Evolutionary conservation across 2,329 filamentous ascomycete genomes (phyloP), one percentile per base, ranked within the genome.

Genomic region (Meredithiella fracta): DNA sequence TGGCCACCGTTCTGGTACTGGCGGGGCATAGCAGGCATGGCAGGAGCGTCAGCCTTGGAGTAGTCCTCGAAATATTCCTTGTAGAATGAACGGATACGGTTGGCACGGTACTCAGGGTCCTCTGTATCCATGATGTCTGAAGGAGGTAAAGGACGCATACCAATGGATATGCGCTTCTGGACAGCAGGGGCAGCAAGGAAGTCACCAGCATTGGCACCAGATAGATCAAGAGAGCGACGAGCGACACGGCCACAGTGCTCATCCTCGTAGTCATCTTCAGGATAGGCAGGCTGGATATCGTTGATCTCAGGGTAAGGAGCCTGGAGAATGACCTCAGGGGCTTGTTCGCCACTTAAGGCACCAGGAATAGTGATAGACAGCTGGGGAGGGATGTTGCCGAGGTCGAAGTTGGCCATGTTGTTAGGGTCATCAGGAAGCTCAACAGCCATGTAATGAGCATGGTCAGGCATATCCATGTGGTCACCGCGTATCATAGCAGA

Each of bases 31-130:
- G 71, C 69, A 25, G 72, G 72, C n/a, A 68, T 63, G 4, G 66
- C 62, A 68, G 62, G 62, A 7, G 60, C 61, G 40, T 62, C 61
- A 31, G 40, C 34, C 44, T 69, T 67, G 65, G 81, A 86, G 58
- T 74, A 80, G 44, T 96, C 91, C 62, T 97, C 92, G 63, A 98
- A 98, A 72, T 98, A 98, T 67, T 98, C 92, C 72, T 96, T 96
- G 74, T 98, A 98, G 73, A 98, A 98, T 3, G 92, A 98, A 67
- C 92, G 80, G 62, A 98, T 98, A 58, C 92, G 83, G 73, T 96
- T 97, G 61, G 92, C 92, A 64, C 92, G 82, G 64, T 91, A 83
- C 68, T 97, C 92, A 0, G 92, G 89, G 66, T 96, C 91, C 65
- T 97, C 92, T 2, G 83, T 79, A 47, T 83, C 80, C 29, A 74